Evolutionary conservation across 768 basidiomycete species (phyloP), one percentile per base, ranked within the genome.

Genomic region (Termitomyces eurrhizus): DNA sequence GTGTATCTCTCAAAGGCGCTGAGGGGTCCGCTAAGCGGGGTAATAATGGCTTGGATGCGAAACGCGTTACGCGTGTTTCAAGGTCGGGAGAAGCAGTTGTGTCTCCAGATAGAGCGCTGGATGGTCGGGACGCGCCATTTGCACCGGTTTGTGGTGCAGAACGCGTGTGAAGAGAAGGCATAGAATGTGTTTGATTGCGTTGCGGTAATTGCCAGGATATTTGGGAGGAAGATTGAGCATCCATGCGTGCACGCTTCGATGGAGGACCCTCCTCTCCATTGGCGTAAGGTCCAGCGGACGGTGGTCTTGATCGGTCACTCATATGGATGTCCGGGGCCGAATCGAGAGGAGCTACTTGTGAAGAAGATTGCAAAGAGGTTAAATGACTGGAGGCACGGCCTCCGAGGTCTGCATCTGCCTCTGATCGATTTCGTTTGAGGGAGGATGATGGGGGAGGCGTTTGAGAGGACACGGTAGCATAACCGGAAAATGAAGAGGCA

Each of bases 171-270:
- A 69, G 55, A 62, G 57, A 61, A 6, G 68, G 49, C 36, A 68
- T 65, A 18, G 71, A 72, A 66, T 68, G 77, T 64, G 70, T 69
- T 67, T 64, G 75, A 60, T 54, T 62, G 63, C 70, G 66, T 67
- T 70, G 33, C 50, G 72, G 67, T 48, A 72, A 60, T 67, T 76
- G 65, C 74, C 75, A 72, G 42, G 74, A 63, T 56, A 70, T 62
- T 62, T 77, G 77, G 9, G 70, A 70, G 18, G 70, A 60, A 55
- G 68, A 77, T 41, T 74, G 71, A 21, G 69, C 73, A 26, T 90
- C 88, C 50, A 78, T 86, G 32, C 91, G 87, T 29, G 78, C 73
- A 42, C 90, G 87, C 71, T 92, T 92, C n/a, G 80, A 74, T 7
- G 88, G 88, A 4, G 88, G 86, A 4, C 82, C 83, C 33, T 85